Evolutionary conservation across 2,329 filamentous ascomycete species (phyloP).

Genomic region (Colletotrichum trifolii): DNA sequence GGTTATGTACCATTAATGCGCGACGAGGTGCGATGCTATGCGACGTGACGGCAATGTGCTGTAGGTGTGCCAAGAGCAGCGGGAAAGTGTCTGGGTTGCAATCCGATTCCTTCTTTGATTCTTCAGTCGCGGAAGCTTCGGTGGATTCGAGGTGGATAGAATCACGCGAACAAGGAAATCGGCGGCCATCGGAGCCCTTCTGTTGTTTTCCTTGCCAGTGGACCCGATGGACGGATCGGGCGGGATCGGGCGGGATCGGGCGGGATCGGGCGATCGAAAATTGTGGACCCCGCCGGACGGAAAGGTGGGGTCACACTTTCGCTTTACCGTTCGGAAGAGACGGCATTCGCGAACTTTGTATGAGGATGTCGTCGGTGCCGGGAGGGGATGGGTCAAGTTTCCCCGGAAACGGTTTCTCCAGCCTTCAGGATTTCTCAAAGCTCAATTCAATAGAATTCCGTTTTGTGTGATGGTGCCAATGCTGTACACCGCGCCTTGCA

Average conservation of each 20-base stretch:
- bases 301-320: constrained; percentile 10
- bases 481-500: neutral
- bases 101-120: neutral
- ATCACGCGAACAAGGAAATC: neutral
- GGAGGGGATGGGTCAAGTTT: neutral
- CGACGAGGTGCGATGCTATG: too few relatives aligned
- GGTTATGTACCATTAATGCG: too few relatives aligned
- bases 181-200: constrained; percentile 4
- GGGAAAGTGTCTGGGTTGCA: neutral
- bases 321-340: constrained; percentile 1
- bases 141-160: neutral
- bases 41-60: too few relatives aligned
- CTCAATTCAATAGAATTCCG: neutral
- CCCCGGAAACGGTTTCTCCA: neutral
- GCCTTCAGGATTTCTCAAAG: neutral
- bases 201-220: neutral
- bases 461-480: neutral
- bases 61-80: neutral
- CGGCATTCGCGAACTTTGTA: neutral
- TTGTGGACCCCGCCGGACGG: neutral
- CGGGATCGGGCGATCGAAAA: constrained; percentile 1
- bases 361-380: neutral
- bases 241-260: constrained; percentile 9
- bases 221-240: constrained; percentile 10
- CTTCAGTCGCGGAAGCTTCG: neutral